Evolutionary conservation across 2,329 filamentous ascomycete species (phyloP), one percentile per base, ranked within the genome.

Genomic region (Parastagonospora avenae): DNA sequence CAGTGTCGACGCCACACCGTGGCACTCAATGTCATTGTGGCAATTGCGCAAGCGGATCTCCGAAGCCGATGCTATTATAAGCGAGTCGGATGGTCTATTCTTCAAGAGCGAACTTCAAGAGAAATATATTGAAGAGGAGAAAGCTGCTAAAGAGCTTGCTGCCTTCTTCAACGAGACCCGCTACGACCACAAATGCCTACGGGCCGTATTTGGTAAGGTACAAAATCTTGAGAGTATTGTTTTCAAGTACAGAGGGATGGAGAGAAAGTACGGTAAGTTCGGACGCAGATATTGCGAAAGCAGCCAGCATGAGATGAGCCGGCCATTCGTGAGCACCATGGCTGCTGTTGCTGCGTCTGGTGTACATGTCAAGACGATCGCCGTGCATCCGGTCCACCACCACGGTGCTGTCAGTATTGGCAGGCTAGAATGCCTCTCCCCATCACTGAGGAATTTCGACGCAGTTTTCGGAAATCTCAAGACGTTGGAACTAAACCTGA

Each of bases 291-390:
- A 67, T 30, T 66, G 64, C 43, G 54, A 63, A 29, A 43, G 28
- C 8, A 62, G 56, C 35, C 63, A 64, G 38, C 61, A 61, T n/a
- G 66, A 69, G 24, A 68, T 67, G 62, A 62, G 59, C 6, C 50
- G 64, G 7, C 66, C 66, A 1, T 69, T 68, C n/a, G 55, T 69
- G 2, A 52, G 49, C 5, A 64, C 61, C 15, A 56, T 69, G 48
- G 19, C 45, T 12, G 63, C 64, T 1, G 55, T 69, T 10, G 56
- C 55, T 9, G 41, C 41, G 9, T 55, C 56, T 8, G 48, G 46
- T 9, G 27, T 62, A n/a, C 33, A 11, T 5, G 45, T 65, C 16
- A 37, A 38, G 8, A 14, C 29, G 3, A 65, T 66, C 8, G 30
- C 14, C 3, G 39, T 54, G 0, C 38, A 54, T 29, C 12, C 31